Percentiles rank a stretch among this genome's conserved stretches.
These are phyloP conservation scores for Agrostemma githago DNA, from an alignment of 148 eudicot genomes.

Conservation along the genomic window DNA sequence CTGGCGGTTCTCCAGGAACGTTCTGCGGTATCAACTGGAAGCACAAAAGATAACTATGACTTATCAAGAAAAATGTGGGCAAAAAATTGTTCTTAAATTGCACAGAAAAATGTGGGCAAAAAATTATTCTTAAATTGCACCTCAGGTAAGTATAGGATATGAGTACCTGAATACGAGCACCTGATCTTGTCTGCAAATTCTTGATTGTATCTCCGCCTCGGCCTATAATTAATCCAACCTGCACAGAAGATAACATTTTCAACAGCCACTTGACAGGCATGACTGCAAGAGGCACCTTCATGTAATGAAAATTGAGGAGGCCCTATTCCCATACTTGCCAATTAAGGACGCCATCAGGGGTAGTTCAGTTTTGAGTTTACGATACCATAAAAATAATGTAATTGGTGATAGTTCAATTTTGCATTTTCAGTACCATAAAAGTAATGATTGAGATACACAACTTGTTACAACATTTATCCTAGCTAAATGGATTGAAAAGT, in stretches of 20 bases:
- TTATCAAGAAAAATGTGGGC: neutral
- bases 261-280: neutral
- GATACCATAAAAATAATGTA: neutral
- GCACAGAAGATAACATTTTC: neutral
- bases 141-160: neutral
- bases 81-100: neutral
- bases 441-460: neutral
- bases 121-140: neutral
- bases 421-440: neutral
- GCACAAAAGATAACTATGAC: neutral
- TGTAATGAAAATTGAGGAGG: neutral
- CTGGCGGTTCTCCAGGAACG: constrained; percentile 68
- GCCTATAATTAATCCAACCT: constrained; percentile 97
- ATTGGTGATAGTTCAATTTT: neutral
- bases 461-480: neutral
- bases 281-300: neutral
- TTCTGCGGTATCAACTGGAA: constrained; percentile 73
- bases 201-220: constrained; percentile 92
- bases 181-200: constrained; percentile 83
- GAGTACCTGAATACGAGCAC: constrained; percentile 97
- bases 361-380: neutral
- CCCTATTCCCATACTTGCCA: neutral
- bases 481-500: neutral
- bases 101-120: too few species aligned
- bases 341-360: neutral